Percentiles rank a stretch among this genome's conserved stretches.
Conservation (phyloP, 2,329 filamentous ascomycete species). For the Alternaria sp. region DNA sequence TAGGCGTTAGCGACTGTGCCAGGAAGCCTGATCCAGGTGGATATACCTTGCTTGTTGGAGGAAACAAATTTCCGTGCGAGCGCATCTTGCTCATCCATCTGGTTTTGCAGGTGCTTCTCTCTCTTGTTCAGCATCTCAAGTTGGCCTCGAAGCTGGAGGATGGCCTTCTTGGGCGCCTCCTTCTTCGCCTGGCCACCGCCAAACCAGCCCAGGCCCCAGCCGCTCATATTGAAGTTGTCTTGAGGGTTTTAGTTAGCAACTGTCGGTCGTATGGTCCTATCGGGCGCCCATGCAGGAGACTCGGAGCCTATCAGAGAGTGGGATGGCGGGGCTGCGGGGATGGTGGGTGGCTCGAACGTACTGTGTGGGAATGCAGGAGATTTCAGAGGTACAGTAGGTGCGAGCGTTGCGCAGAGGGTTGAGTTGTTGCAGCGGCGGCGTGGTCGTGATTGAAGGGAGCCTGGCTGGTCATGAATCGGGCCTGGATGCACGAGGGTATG, state of each 20-base stretch:
- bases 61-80: conserved; percentile 87
- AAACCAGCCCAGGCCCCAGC: conserved; percentile 75
- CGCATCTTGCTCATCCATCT: conserved; percentile 91
- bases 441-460: conserved; percentile 21
- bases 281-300: not conserved
- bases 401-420: not conserved
- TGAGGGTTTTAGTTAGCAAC: conserved; percentile 5
- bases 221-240: conserved; percentile 38
- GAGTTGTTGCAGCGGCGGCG: conserved; percentile 15
- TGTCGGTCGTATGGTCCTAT: not conserved
- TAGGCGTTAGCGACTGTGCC: conserved; percentile 3
- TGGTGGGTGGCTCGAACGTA: conserved; percentile 15
- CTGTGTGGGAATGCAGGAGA: conserved; percentile 4
- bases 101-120: conserved; percentile 85
- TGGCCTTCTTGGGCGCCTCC: conserved; percentile 95
- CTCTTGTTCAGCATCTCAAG: conserved; percentile 98
- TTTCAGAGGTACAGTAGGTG: not conserved
- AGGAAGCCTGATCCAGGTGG: conserved; percentile 37
- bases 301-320: conserved; percentile 18
- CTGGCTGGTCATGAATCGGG: conserved; percentile 25
- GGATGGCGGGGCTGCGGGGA: conserved; percentile 27
- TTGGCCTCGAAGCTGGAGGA: conserved; percentile 83
- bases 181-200: conserved; percentile 85
- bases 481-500: conserved; percentile 28
- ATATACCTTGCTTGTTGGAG: conserved; percentile 88